Base-by-base conservation (phyloP, 83 land plant species). In the Larix sibirica region DNA sequence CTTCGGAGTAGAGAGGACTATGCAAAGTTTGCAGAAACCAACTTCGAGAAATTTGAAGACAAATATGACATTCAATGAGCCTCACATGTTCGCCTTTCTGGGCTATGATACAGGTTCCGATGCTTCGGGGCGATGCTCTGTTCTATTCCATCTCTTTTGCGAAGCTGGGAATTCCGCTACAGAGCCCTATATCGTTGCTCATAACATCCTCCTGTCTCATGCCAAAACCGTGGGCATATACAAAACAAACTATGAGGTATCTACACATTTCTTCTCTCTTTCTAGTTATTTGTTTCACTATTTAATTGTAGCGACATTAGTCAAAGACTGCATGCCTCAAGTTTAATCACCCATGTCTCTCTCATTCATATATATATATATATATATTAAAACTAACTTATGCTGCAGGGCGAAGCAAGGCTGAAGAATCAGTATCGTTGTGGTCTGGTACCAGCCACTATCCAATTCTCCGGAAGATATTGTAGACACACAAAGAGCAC, bases 61-160 rank as follows among this genome's bases (percentile, higher is more conserved):
- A 85, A 94, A 82, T 98, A 87, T 92, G 78, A 97, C 98, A 17
- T 92, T 94, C 81, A 97, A 95, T 80, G 99, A 97, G 86, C 99
- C 99, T 10, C 84, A 91, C 75, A 91, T 93, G 17, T 93, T 91
- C 21, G 90, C 93, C 42, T 89, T 89, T 80, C 90, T 92, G 65
- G 99, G 99, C 0, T 95, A 97, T 84, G 99, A 95, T 82, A 83
- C 83, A 59, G 99, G 99, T 8, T 47, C 88, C 20, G 91, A 89
- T 90, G 95, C 99, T 17, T 96, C 99, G 18, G 99, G 95, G 62
- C 92, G 98, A 62, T 94, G 96, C 83, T 92, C 98, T 9, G 80
- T 86, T 31, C 79, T 85, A 13, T 85, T 24, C 77, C 47, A 44
- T 0, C 87, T 88, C 42, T 86, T 89, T 59, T 94, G 93, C 66